These are phyloP conservation scores for Colletotrichum camelliae DNA, from an alignment of 2,329 filamentous ascomycete genomes.

Conservation along the genomic window DNA sequence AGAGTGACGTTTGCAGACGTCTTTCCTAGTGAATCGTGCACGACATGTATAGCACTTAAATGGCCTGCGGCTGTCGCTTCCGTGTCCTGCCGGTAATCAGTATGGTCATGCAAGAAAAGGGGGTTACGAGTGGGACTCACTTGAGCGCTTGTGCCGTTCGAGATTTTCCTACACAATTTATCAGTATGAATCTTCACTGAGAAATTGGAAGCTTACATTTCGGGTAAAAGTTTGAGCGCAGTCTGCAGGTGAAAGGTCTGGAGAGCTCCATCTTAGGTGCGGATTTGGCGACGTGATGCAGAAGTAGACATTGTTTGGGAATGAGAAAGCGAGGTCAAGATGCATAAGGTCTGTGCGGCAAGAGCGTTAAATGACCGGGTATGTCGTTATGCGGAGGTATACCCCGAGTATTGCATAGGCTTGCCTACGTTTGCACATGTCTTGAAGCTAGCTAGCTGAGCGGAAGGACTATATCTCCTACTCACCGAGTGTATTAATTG, in stretches of 20 bases:
- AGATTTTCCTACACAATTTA: constrained; percentile 22
- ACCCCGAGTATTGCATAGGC: neutral
- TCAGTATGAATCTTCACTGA: neutral
- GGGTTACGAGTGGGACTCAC: neutral
- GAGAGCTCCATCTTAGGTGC: constrained; percentile 13
- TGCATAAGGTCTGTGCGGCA: neutral
- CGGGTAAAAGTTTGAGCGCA: constrained; percentile 24
- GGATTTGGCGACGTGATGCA: neutral
- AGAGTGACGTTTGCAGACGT: constrained; percentile 25
- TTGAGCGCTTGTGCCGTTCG: constrained; percentile 26
- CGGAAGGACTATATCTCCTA: neutral
- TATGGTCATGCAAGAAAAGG: neutral
- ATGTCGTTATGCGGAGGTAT: rapidly evolving
- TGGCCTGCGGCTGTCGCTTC: constrained; percentile 20
- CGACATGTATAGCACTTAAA: constrained; percentile 25
- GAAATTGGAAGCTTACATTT: neutral
- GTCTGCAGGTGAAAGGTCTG: constrained; percentile 18
- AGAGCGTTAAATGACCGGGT: neutral
- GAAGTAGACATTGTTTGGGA: neutral
- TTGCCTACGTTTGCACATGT: neutral
- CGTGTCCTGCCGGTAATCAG: constrained; percentile 23
- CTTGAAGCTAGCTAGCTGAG: neutral
- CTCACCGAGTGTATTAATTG: neutral
- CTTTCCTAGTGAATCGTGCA: constrained; percentile 22
- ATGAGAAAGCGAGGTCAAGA: neutral